These are phyloP conservation scores for Ceratocystiopsis minuta DNA, from an alignment of 2,329 filamentous ascomycete species.

Conservation along the genomic window DNA sequence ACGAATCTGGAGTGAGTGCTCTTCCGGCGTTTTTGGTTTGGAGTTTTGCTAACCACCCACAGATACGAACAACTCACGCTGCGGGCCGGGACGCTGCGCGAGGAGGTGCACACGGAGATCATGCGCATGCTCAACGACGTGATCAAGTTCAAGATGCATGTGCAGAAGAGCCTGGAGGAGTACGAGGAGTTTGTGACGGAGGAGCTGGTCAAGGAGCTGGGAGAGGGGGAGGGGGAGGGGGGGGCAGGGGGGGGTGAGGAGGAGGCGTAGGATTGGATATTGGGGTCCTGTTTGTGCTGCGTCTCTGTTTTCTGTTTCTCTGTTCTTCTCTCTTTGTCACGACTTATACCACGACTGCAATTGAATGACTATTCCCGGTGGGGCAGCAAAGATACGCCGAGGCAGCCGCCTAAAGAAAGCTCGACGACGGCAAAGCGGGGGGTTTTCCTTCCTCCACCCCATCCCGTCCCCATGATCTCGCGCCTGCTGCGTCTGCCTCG, in stretches of 20 bases:
- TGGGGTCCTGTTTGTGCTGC: no score
- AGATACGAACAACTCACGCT: conserved; percentile 89
- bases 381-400: no score
- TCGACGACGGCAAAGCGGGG: no score
- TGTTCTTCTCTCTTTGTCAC: not conserved
- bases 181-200: conserved; percentile 89
- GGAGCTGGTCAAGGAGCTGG: conserved; percentile 73
- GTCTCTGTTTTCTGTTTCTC: no score
- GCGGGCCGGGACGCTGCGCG: conserved; percentile 64
- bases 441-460: no score
- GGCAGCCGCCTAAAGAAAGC: no score
- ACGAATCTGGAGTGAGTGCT: conserved; percentile 71
- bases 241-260: conserved; percentile 13
- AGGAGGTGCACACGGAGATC: conserved; percentile 93
- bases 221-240: conserved; percentile 37
- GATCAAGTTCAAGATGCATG: conserved; percentile 95
- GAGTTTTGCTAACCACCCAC: not conserved
- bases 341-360: no score
- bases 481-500: conserved; percentile 9
- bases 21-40: no score
- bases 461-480: no score
- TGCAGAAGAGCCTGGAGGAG: conserved; percentile 82
- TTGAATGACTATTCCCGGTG: no score
- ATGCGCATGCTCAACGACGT: conserved; percentile 93
- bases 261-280: not conserved